These are phyloP conservation scores for Bipolaris zeicola DNA, from an alignment of 2,329 filamentous ascomycete genomes.

Conservation along the genomic window DNA sequence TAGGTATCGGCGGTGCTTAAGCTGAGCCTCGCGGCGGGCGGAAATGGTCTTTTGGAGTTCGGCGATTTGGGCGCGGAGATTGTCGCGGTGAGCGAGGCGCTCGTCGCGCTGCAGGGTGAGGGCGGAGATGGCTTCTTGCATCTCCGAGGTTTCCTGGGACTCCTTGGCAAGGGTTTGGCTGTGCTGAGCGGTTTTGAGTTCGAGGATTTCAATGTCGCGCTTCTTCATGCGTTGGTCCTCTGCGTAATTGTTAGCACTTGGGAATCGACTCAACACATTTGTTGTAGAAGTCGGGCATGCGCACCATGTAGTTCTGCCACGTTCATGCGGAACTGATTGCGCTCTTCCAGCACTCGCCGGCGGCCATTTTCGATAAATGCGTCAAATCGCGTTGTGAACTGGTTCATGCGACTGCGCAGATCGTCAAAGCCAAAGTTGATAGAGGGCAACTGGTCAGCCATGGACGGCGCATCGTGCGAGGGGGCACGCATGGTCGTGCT, in stretches of 20 bases:
- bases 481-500: constrained; percentile 68
- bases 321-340: constrained; percentile 91
- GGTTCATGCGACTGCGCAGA: constrained; percentile 90
- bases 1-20: constrained; percentile 72
- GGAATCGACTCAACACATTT: not conserved
- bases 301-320: constrained; percentile 87
- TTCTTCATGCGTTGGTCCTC: constrained; percentile 92
- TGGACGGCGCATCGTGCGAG: constrained; percentile 65
- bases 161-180: constrained; percentile 78
- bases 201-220: constrained; percentile 82
- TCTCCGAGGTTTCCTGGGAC: constrained; percentile 71
- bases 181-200: constrained; percentile 72
- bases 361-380: constrained; percentile 90
- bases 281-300: constrained; percentile 21
- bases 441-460: constrained; percentile 79
- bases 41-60: constrained; percentile 74
- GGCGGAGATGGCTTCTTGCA: constrained; percentile 64
- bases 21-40: constrained; percentile 71
- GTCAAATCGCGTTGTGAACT: constrained; percentile 89
- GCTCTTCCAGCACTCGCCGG: constrained; percentile 87
- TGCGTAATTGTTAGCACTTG: constrained; percentile 46
- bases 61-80: constrained; percentile 62
- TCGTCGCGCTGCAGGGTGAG: constrained; percentile 62
- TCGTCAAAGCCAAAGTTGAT: constrained; percentile 98
- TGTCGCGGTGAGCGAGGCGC: constrained; percentile 60